These are phyloP conservation scores for Zygoascus tannicola DNA, from an alignment of 805 yeast species.

Conservation along the genomic window DNA sequence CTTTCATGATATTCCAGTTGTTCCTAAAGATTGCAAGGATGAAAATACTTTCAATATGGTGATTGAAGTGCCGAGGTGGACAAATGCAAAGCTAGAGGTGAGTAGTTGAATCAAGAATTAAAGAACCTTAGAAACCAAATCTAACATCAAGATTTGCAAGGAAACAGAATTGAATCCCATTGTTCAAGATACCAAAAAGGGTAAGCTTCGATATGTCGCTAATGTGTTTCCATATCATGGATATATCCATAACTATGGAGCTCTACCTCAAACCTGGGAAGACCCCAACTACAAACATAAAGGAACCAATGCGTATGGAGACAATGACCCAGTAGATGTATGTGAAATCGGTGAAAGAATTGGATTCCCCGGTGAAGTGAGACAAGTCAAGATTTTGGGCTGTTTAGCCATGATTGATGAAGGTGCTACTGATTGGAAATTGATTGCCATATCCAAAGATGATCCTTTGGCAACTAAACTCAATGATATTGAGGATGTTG, in stretches of 20 bases:
- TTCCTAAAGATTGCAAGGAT: conserved; percentile 65
- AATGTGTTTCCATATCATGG: conserved; percentile 80
- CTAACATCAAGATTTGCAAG: conserved; percentile 29
- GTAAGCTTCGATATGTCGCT: conserved; percentile 62
- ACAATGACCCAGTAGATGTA: conserved; percentile 91
- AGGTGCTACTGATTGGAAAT: conserved; percentile 96
- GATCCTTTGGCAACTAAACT: conserved; percentile 58
- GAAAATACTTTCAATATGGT: conserved; percentile 59
- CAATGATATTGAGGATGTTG: conserved; percentile 60
- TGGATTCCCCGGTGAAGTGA: conserved; percentile 57
- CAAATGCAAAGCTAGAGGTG: conserved; percentile 68
- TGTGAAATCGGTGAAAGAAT: conserved; percentile 73
- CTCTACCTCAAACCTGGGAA: conserved; percentile 77
- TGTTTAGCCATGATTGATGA: conserved; percentile 93
- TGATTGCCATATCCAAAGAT: conserved; percentile 56
- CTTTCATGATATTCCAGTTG: conserved; percentile 74
- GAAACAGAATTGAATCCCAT: conserved; percentile 60
- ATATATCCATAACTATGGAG: conserved; percentile 71
- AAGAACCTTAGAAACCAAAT: not conserved
- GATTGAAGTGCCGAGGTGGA: conserved; percentile 91
- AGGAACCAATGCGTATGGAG: conserved; percentile 56
- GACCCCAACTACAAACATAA: conserved; percentile 57
- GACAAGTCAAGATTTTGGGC: conserved; percentile 87
- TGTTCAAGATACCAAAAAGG: conserved; percentile 69
- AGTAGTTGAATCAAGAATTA: not conserved